phyloP scores from a whole-genome alignment of 2,329 filamentous ascomycete species.

The Drechslera avenae region DNA sequence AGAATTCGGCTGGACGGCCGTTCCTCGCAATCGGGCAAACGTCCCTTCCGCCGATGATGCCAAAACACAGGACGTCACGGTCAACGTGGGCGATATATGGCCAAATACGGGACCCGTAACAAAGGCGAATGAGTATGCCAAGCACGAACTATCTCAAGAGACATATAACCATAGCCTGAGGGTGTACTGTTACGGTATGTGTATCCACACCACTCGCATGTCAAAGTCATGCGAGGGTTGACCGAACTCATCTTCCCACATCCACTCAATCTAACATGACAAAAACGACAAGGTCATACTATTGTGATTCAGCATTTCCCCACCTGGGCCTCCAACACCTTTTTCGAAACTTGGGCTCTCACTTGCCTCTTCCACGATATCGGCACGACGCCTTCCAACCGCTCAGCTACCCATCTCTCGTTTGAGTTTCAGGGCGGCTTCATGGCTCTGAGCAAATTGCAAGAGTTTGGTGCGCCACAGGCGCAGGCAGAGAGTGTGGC shows the following conservation, averaged over 20 bases:
- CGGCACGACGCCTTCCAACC: background rate
- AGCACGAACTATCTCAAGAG: background rate
- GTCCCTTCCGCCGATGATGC: background rate
- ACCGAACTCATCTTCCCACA: background rate
- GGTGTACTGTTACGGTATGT: slow-evolving; percentile 6
- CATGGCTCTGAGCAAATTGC: slow-evolving; percentile 1
- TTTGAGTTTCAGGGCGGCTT: slow-evolving; percentile 8
- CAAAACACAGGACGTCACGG: background rate
- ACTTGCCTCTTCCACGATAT: slow-evolving; percentile 10
- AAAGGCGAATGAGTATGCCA: background rate
- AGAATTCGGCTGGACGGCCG: background rate
- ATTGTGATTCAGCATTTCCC: slow-evolving; percentile 1
- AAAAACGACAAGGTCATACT: background rate
- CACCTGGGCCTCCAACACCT: background rate
- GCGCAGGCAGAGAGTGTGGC: slow-evolving; percentile 6
- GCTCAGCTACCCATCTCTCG: background rate
- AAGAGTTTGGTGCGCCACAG: background rate
- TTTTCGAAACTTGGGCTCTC: slow-evolving; percentile 4
- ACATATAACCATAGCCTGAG: slow-evolving; percentile 5
- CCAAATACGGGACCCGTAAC: background rate
- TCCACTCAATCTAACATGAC: background rate
- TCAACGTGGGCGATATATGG: background rate
- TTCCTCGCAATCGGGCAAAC: background rate
- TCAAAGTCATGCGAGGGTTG: rapidly evolving
- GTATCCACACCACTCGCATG: background rate